These are phyloP conservation scores for Yamadazyma siamensis DNA, from an alignment of 1,139 yeast species.

Conservation along the genomic window DNA sequence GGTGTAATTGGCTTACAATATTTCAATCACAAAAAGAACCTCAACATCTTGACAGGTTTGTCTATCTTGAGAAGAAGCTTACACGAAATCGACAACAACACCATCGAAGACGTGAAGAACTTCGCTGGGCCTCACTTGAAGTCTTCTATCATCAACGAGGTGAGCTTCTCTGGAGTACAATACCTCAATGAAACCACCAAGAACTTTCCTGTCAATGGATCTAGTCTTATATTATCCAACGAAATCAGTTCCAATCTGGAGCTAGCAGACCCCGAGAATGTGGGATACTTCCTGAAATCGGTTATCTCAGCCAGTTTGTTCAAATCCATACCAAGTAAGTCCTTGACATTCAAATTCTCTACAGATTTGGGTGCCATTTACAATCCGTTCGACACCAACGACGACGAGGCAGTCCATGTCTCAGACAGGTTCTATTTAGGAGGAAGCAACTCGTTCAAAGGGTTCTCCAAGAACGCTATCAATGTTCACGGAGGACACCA, in stretches of 20 bases:
- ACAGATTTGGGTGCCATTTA: constrained; percentile 34
- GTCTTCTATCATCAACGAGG: constrained; percentile 29
- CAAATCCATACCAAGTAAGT: constrained; percentile 36
- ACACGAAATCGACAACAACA: constrained; percentile 40
- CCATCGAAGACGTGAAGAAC: constrained; percentile 28
- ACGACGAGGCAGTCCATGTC: constrained; percentile 33
- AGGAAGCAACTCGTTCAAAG: constrained; percentile 36
- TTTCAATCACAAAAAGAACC: constrained; percentile 12
- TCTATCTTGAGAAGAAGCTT: constrained; percentile 40
- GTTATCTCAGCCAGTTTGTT: constrained; percentile 25
- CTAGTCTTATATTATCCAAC: constrained; percentile 16
- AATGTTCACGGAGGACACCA: constrained; percentile 41
- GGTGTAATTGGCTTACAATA: constrained; percentile 46
- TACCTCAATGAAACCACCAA: constrained; percentile 24
- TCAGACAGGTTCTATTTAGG: constrained; percentile 52
- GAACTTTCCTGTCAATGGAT: constrained; percentile 33
- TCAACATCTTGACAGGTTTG: constrained; percentile 35
- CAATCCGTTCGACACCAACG: constrained; percentile 14
- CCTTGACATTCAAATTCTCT: constrained; percentile 20
- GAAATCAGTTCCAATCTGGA: constrained; percentile 36
- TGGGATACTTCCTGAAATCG: constrained; percentile 26
- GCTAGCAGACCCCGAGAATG: constrained; percentile 16
- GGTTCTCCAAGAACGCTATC: constrained; percentile 37
- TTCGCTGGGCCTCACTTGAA: constrained; percentile 36
- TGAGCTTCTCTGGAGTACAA: constrained; percentile 20